Evolutionary conservation across 1,284 basidiomycete species (phyloP).

Genomic region (Trametes polyzona): DNA sequence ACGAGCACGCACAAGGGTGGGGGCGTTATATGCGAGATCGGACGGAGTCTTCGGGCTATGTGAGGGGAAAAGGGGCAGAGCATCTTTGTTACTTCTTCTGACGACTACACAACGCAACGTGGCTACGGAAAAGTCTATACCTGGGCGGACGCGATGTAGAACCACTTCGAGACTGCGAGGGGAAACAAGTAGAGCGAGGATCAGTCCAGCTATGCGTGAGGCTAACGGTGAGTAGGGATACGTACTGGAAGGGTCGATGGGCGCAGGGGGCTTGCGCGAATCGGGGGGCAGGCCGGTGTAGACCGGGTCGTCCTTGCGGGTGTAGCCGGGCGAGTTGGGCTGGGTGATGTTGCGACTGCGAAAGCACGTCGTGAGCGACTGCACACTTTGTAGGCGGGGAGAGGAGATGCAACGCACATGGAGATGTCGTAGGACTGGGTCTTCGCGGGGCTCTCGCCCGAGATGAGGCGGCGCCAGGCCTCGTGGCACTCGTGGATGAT

Average conservation of each 20-base stretch:
- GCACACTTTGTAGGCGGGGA: neutral
- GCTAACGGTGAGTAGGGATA: slow-evolving; percentile 14
- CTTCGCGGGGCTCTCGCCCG: slow-evolving; percentile 78
- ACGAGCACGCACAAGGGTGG: neutral
- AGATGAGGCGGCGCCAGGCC: slow-evolving; percentile 95
- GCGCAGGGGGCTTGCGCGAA: slow-evolving; percentile 81
- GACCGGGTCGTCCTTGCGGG: slow-evolving; percentile 63
- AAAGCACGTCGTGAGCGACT: slow-evolving; percentile 33
- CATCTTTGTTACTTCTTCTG: slow-evolving; percentile 27
- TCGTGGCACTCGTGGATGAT: slow-evolving; percentile 99
- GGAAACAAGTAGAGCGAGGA: slow-evolving; percentile 20
- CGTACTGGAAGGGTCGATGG: slow-evolving; percentile 88
- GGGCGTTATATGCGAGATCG: slow-evolving; percentile 14
- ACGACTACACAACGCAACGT: slow-evolving; percentile 23
- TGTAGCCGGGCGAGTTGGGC: slow-evolving; percentile 75
- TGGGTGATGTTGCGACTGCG: slow-evolving; percentile 72
- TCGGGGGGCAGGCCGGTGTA: slow-evolving; percentile 79
- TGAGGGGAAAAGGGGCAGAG: neutral
- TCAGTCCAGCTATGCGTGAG: neutral
- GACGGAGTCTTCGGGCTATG: slow-evolving; percentile 19
- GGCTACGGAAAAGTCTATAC: slow-evolving; percentile 48
- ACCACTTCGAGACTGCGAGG: slow-evolving; percentile 82
- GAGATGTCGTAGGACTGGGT: slow-evolving; percentile 75
- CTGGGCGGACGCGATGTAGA: slow-evolving; percentile 86
- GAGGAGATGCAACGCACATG: slow-evolving; percentile 60